Conservation (phyloP, 148 eudicot species). For the Camellia lanceoleosa region DNA sequence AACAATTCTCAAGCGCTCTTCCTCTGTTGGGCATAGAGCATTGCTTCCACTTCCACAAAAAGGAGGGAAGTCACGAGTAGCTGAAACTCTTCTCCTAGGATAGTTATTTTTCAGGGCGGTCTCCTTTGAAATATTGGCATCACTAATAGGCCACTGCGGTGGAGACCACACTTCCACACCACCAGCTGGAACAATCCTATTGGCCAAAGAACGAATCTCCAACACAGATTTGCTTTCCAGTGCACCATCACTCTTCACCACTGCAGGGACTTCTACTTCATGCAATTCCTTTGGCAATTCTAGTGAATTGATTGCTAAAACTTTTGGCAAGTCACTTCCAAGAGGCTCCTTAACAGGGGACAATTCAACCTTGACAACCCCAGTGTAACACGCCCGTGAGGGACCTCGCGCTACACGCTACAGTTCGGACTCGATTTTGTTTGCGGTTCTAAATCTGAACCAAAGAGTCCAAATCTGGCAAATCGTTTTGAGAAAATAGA, state of each 20-base stretch:
- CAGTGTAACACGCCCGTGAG: no score
- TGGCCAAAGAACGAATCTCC: conserved; percentile 8
- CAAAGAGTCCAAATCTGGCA: no score
- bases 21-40: conserved; percentile 28
- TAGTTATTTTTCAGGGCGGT: conserved; percentile 20
- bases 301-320: neutral
- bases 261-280: neutral
- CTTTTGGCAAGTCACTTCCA: conserved; percentile 8
- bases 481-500: no score
- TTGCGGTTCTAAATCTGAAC: no score
- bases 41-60: conserved; percentile 59
- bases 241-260: conserved; percentile 7
- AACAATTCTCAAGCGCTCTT: conserved; percentile 4
- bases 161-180: conserved; percentile 11
- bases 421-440: no score
- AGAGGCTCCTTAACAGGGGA: conserved; percentile 2
- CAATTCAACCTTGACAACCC: conserved; percentile 3
- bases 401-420: no score
- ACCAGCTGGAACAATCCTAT: conserved; percentile 16
- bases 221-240: conserved; percentile 1
- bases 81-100: conserved; percentile 55
- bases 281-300: conserved; percentile 12
- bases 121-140: conserved; percentile 16
- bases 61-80: conserved; percentile 69
- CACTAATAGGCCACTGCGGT: conserved; percentile 14